Base-by-base conservation (phyloP, 768 basidiomycete species). In the Tephrocybe sp. region DNA sequence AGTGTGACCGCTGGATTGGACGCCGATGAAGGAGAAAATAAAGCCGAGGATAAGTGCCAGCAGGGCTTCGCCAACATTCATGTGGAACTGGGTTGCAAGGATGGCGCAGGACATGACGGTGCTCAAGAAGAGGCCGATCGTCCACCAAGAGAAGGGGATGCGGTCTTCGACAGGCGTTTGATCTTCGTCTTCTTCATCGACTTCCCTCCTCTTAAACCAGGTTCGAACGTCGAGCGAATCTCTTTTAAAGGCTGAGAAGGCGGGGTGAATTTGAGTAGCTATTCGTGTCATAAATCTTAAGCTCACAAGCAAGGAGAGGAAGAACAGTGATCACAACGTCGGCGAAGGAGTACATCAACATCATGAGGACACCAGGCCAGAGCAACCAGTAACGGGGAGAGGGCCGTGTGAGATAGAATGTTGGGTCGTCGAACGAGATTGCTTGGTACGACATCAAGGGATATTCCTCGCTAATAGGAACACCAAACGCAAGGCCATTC, bases 1-100 rank as follows among this genome's bases (percentile, higher is more conserved):
- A 4, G 81, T 85, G 50, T 73, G 66, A 19, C 83, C 81, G 25
- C 76, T 58, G 42, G 76, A 80, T 61, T 84, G 82, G 8, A 82
- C 81, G 34, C 78, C 83, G 55, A 85, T 79, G 67, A 86, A 84
- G 24, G 82, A 81, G 68, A 85, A 86, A 34, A 83, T 38, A 69
- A 83, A 84, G 25, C 78, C 78, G 34, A 83, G 73, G 50, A 85
- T 19, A 40, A 85, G 75, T 8, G 81, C 64, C 38, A 83, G 74
- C 59, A 83, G 65, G 23, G 74, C 76, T 44, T 79, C 78, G 24
- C 80, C 80, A 51, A 83, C 78, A 51, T 79, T 80, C 72, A 79
- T 74, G 54, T 72, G 58, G 70, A 78, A 82, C 38, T 74, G 68
- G 19, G 75, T 79, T 11, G 75, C 72, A 49, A 82, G 76, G 45